Evolutionary conservation across 1,139 yeast species (phyloP), one percentile per base, ranked within the genome.

Genomic region (Taphrina wiesneri): DNA sequence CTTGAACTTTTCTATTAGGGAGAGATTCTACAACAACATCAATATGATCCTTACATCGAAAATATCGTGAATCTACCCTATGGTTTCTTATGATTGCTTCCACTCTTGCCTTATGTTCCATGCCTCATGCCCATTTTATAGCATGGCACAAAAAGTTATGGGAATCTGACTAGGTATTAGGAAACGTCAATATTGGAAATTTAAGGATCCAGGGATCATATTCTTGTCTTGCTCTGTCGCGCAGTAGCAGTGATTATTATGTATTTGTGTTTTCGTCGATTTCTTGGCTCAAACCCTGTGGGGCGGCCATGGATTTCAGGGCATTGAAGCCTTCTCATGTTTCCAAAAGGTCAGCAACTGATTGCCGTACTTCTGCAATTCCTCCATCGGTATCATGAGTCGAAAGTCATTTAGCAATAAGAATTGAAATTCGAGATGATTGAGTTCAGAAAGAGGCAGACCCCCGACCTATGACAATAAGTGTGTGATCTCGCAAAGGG

Each of bases 361-460:
- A 76, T 91, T 96, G 15, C 96, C 97, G 75, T 93, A 93, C 71
- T 88, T 83, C 74, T 92, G 96, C 72, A 93, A 80, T 75, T 93
- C 99, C 75, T 92, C 97, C 23, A 89, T 87, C 41, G 91, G 87
- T 57, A 93, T 89, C 86, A 92, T 85, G 70, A 93, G 81, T 73
- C 87, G 85, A 77, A 93, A 93, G 77, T 93, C 97, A 65, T 93
- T 82, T 69, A 93, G 79, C 61, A 92, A 77, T 70, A 93, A 78
- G 75, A 93, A 93, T 75, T 93, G 98, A 64, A 93, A 79, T 76
- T 93, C 99, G 71, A 93, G 80, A 77, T 90, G 93, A 75, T 95
- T 93, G 74, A 93, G 82, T 75, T 93, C 99, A 68, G 91, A 97
- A 67, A 92, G 82, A 7, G 98, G 97, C 67, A 93, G 82, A 1